These are phyloP conservation scores for Trametes maxima DNA, from an alignment of 768 basidiomycete species.

Conservation along the genomic window DNA sequence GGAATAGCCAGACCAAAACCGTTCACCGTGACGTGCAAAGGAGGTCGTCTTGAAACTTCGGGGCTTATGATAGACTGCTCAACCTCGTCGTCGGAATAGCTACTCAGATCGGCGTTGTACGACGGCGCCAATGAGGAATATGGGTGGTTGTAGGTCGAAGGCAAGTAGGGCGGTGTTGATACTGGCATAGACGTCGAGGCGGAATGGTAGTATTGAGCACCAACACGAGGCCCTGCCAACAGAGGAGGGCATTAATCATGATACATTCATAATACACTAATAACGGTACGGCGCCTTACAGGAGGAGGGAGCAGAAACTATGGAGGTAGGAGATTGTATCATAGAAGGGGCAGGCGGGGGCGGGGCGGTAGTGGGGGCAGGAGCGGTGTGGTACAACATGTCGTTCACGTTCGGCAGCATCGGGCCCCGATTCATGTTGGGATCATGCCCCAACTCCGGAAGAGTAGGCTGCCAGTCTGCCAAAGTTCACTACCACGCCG, in stretches of 20 bases:
- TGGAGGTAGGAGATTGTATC: conserved; percentile 47
- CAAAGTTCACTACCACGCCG: conserved; percentile 30
- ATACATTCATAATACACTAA: conserved; percentile 70
- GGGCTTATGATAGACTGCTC: conserved; percentile 17
- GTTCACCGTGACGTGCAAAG: conserved; percentile 23
- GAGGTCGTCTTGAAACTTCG: not conserved
- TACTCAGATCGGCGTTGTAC: conserved; percentile 23
- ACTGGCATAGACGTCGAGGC: conserved; percentile 9
- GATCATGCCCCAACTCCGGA: conserved; percentile 33
- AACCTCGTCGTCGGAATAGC: conserved; percentile 22
- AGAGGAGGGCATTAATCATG: conserved; percentile 65
- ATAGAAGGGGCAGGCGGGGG: conserved; percentile 36
- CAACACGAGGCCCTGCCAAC: conserved; percentile 47
- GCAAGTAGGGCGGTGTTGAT: conserved; percentile 8
- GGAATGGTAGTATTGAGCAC: conserved; percentile 21
- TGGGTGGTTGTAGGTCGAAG: conserved; percentile 19
- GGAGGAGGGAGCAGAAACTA: conserved; percentile 50
- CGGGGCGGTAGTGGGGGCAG: conserved; percentile 16
- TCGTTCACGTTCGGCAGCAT: conserved; percentile 35
- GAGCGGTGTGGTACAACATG: conserved; percentile 26
- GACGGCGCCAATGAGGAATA: conserved; percentile 23
- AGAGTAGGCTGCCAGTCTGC: conserved; percentile 34
- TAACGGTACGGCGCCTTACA: conserved; percentile 77
- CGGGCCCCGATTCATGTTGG: conserved; percentile 24
- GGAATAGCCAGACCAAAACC: conserved; percentile 25